Evolutionary conservation across 129 eudicot genomes (phyloP).

Genomic region (Chrysanthemum lavandulifolium): DNA sequence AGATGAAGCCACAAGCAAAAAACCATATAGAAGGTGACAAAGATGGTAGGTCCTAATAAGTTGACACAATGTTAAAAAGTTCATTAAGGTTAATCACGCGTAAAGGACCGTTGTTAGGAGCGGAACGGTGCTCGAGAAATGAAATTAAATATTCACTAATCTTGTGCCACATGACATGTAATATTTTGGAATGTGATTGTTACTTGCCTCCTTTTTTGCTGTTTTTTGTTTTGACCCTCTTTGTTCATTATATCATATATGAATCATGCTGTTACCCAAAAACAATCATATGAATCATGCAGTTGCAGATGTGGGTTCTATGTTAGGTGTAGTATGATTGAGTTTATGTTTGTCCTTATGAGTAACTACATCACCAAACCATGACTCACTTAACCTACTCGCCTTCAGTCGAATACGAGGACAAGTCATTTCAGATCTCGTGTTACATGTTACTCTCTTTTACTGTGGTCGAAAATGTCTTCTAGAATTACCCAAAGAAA

Average conservation of each 20-base stretch:
- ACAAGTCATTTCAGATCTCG: neutral
- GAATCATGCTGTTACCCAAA: too few relatives aligned
- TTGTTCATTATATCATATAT: slow-evolving; percentile 13
- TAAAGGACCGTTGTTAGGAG: slow-evolving; percentile 25
- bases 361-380: slow-evolving; percentile 24
- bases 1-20: slow-evolving; percentile 25
- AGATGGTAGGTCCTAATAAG: slow-evolving; percentile 28
- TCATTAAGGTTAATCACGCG: slow-evolving; percentile 12
- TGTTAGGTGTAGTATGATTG: slow-evolving; percentile 39
- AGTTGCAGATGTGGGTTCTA: slow-evolving; percentile 1
- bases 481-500: neutral
- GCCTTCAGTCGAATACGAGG: too few relatives aligned
- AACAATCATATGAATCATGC: slow-evolving; percentile 8
- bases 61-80: slow-evolving; percentile 26
- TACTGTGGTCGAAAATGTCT: neutral
- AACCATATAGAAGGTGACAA: slow-evolving; percentile 33
- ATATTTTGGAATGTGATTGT: slow-evolving; percentile 24
- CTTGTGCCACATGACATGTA: neutral
- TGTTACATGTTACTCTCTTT: neutral
- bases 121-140: slow-evolving; percentile 32
- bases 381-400: neutral
- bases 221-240: slow-evolving; percentile 16
- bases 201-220: slow-evolving; percentile 29
- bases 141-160: slow-evolving; percentile 5
- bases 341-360: slow-evolving; percentile 39